phyloP scores from a whole-genome alignment of 129 eudicot genomes.

The Ambrosia trifida region DNA sequence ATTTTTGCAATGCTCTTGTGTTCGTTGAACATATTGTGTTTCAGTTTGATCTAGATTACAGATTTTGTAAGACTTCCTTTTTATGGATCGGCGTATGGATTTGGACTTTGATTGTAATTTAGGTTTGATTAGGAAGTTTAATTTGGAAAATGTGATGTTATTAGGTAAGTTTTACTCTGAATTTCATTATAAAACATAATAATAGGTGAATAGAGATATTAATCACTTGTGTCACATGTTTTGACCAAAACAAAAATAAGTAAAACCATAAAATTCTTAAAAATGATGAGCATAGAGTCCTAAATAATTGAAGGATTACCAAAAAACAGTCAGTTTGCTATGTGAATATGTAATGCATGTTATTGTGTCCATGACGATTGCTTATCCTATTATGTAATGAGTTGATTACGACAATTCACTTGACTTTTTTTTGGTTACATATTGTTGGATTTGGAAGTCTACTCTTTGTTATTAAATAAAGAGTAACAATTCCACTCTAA shows the following conservation, averaged over 20 bases:
- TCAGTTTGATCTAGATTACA: slow-evolving; percentile 27
- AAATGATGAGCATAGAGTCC: background rate
- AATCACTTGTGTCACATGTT: background rate
- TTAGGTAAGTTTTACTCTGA: background rate
- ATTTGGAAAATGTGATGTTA: slow-evolving; percentile 5
- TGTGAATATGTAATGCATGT: background rate
- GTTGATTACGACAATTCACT: background rate
- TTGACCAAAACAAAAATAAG: background rate
- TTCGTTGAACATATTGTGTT: slow-evolving; percentile 5
- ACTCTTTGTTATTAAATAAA: background rate
- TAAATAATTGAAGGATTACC: background rate
- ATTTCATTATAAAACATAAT: no score
- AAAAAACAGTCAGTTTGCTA: background rate
- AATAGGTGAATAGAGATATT: background rate
- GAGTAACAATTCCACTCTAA: no score
- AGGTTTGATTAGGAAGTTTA: slow-evolving; percentile 20
- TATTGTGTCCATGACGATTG: background rate
- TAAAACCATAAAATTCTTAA: background rate
- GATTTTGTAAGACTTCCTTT: background rate
- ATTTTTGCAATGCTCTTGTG: background rate
- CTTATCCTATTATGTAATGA: slow-evolving; percentile 17
- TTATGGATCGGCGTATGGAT: slow-evolving; percentile 2
- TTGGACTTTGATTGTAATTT: background rate
- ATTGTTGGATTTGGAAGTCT: no score
- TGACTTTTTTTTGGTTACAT: no score